phyloP scores from a whole-genome alignment of 2,329 filamentous ascomycete species.

The Aureobasidium sp. region DNA sequence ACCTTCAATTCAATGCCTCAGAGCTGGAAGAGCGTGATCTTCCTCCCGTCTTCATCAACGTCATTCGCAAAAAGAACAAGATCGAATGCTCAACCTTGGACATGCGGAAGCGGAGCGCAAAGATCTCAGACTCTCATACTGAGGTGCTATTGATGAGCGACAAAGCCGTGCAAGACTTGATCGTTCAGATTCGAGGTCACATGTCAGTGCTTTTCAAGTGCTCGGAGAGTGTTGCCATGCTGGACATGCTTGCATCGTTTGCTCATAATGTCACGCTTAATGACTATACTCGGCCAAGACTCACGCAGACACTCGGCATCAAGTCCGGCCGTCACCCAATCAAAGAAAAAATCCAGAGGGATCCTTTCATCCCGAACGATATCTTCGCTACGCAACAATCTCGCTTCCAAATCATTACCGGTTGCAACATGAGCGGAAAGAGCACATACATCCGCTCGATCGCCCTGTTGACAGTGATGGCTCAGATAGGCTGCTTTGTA shows the following conservation, averaged over 20 bases:
- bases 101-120: conserved; percentile 68
- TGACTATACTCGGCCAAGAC: conserved; percentile 58
- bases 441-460: conserved; percentile 88
- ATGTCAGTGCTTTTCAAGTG: conserved; percentile 72
- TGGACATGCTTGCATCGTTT: conserved; percentile 65
- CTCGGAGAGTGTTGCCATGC: conserved; percentile 75
- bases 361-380: conserved; percentile 78
- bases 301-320: conserved; percentile 63
- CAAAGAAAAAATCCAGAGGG: conserved; percentile 61
- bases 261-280: conserved; percentile 62
- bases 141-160: conserved; percentile 79
- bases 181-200: conserved; percentile 63
- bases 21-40: conserved; percentile 57
- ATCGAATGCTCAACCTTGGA: conserved; percentile 84
- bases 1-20: conserved; percentile 56
- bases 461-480: conserved; percentile 83
- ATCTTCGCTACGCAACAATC: conserved; percentile 74
- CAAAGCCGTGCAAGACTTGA: conserved; percentile 62
- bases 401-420: conserved; percentile 88
- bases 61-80: conserved; percentile 61
- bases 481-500: conserved; percentile 85
- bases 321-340: conserved; percentile 73
- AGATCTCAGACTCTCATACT: conserved; percentile 72
- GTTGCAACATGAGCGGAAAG: conserved; percentile 97
- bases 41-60: conserved; percentile 70